These are phyloP conservation scores for Paspalum notatum DNA, from an alignment of 176 grass and related monocot species.

Conservation along the genomic window DNA sequence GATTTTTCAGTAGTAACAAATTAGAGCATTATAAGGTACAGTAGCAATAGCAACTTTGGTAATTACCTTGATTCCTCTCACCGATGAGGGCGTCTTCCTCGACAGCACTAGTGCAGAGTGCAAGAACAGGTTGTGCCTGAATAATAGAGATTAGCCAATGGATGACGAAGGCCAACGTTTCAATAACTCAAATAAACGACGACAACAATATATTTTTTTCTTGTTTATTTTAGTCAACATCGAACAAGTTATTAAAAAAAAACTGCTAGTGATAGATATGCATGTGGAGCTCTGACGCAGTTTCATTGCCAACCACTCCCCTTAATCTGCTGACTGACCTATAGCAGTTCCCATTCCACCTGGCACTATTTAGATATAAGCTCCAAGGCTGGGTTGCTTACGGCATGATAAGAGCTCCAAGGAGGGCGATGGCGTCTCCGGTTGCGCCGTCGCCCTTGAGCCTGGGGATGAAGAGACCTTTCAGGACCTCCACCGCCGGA, in stretches of 20 bases:
- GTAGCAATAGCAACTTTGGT: too few relatives aligned
- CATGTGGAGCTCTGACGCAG: slow-evolving; percentile 18
- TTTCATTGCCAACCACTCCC: not conserved
- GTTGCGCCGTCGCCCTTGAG: slow-evolving; percentile 64
- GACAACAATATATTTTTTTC: too few relatives aligned
- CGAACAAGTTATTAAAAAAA: not conserved
- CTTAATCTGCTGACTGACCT: not conserved
- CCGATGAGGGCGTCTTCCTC: slow-evolving; percentile 76
- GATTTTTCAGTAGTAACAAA: too few relatives aligned
- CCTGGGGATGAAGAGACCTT: slow-evolving; percentile 73
- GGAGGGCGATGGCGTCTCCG: slow-evolving; percentile 77
- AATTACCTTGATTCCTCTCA: slow-evolving; percentile 80
- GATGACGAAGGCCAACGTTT: not conserved
- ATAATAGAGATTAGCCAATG: not conserved
- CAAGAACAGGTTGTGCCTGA: slow-evolving; percentile 92
- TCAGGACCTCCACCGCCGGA: slow-evolving; percentile 65
- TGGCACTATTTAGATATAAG: too few relatives aligned
- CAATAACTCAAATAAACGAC: not conserved
- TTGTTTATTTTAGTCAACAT: not conserved
- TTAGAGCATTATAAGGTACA: too few relatives aligned
- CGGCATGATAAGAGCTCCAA: slow-evolving; percentile 92
- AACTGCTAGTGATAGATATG: not conserved
- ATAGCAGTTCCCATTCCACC: too few relatives aligned
- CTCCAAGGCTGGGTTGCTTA: slow-evolving; percentile 32
- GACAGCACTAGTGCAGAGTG: slow-evolving; percentile 90